Evolutionary conservation across 345 rosid species (phyloP).

Genomic region (Citrus inodora): DNA sequence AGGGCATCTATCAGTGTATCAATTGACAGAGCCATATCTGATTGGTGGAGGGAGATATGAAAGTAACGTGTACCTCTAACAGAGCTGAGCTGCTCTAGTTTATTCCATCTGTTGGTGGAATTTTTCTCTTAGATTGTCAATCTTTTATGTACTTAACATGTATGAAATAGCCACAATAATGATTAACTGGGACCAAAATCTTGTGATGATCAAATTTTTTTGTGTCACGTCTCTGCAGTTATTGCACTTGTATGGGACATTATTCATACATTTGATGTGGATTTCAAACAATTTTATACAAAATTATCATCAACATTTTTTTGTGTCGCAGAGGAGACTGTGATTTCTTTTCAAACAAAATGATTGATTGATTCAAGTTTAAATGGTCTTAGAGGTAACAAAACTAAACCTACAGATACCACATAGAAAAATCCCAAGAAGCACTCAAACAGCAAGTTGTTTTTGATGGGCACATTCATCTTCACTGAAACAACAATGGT

Average conservation of each 20-base stretch:
- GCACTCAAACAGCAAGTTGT: slow-evolving; percentile 37
- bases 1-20: neutral
- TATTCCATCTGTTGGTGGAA: neutral
- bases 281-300: neutral
- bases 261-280: neutral
- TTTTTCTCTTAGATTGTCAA: no score
- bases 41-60: neutral
- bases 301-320: neutral
- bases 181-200: neutral
- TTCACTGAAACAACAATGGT: slow-evolving; percentile 35
- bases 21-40: neutral
- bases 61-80: neutral
- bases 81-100: neutral
- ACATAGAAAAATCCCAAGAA: neutral
- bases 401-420: neutral
- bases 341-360: neutral
- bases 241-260: neutral
- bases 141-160: neutral
- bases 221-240: neutral
- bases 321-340: neutral
- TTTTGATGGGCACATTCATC: slow-evolving; percentile 44
- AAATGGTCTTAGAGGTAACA: neutral
- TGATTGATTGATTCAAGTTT: neutral
- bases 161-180: no score
- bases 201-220: neutral